Percentiles rank a stretch among this genome's conserved stretches.
These are phyloP conservation scores for Baorangia bicolor DNA, from an alignment of 768 basidiomycete genomes.

Conservation along the genomic window DNA sequence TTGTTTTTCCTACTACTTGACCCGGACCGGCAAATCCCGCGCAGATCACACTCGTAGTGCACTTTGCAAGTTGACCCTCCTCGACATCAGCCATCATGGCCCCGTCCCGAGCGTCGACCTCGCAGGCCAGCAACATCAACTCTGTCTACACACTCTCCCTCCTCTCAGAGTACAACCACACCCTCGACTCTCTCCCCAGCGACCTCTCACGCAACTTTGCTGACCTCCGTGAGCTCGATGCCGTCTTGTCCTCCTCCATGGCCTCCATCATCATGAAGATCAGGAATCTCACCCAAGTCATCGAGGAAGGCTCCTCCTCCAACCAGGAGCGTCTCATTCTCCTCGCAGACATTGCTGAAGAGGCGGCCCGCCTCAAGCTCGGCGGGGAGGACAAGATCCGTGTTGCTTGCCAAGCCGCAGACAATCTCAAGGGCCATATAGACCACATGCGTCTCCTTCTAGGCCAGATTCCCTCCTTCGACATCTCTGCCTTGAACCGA, in stretches of 20 bases:
- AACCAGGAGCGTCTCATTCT: conserved; percentile 82
- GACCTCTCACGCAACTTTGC: conserved; percentile 94
- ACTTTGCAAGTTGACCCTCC: background rate
- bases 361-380: conserved; percentile 85
- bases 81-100: conserved; percentile 35
- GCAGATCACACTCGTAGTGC: background rate
- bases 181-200: conserved; percentile 88
- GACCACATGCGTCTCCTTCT: conserved; percentile 62
- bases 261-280: conserved; percentile 79
- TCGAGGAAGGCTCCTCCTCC: conserved; percentile 57
- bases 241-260: conserved; percentile 90
- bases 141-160: conserved; percentile 65
- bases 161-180: conserved; percentile 84
- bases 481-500: conserved; percentile 53
- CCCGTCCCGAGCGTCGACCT: conserved; percentile 34
- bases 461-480: conserved; percentile 62
- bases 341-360: conserved; percentile 91
- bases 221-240: conserved; percentile 97
- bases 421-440: conserved; percentile 72
- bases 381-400: conserved; percentile 98
- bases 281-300: conserved; percentile 67
- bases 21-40: conserved; percentile 34
- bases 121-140: conserved; percentile 33
- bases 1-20: background rate
- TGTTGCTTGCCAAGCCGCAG: conserved; percentile 87